Evolutionary conservation across 1,284 basidiomycete genomes (phyloP), one percentile per base, ranked within the genome.

Genomic region (Trichosporon inkin): DNA sequence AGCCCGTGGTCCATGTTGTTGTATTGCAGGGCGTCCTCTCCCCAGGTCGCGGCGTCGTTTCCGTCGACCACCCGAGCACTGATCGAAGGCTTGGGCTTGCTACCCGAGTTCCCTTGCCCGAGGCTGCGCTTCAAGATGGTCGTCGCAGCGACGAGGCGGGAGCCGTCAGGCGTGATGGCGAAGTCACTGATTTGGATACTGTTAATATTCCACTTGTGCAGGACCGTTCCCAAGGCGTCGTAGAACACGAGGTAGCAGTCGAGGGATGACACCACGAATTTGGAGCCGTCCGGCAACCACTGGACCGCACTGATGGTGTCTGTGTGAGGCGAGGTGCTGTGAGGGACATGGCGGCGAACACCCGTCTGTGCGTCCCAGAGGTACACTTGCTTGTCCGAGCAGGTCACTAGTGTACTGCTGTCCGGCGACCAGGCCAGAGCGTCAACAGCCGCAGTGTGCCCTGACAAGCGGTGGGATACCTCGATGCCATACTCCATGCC

Each of bases 341-440:
- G 57, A 3, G 56, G 51, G 24, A 55, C 53, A 5, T 65, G 51
- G 44, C 55, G 67, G 41, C 62, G 61, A 7, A 17, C 57, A 8
- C 71, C 73, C n/a, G 67, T 71, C 71, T 72, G 53, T 6, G 86
- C 82, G 75, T 94, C 87, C 92, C 92, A 97, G 70, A 96, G 81
- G 76, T 88, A 87, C 74, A 97, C 87, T 41, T 80, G 77, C 57
- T 86, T 82, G 67, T 95, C 91, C 16, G 89, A 82, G 47, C 88
- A 86, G 1, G 91, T 92, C 44, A 94, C 82, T 60, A 97, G 80
- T 65, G 89, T 82, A 32, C 84, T 81, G 70, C 94, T 91, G 70
- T 96, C 90, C 53, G 88, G 82, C 35, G 92, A 94, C 92, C 93
- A 97, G 1, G 91, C 86, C 57, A 97, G 80, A 65, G 86, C 88